These are phyloP conservation scores for Cyberlindnera samutprakarnensis DNA, from an alignment of 805 yeast species.

Conservation along the genomic window DNA sequence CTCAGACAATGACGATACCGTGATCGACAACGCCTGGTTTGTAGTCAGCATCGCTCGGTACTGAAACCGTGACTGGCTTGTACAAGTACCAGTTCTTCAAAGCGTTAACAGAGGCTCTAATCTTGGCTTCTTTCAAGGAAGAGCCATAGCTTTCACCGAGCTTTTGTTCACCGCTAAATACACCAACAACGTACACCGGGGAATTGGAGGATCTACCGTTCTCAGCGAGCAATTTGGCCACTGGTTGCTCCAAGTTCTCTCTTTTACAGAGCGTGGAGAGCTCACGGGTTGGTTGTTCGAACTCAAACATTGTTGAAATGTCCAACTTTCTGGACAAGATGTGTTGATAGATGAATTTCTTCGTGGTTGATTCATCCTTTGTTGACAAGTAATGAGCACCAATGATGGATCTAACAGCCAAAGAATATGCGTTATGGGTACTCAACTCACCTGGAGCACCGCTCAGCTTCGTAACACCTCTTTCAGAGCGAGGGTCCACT, in stretches of 20 bases:
- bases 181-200: conserved; percentile 88
- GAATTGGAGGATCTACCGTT: conserved; percentile 82
- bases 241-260: conserved; percentile 66
- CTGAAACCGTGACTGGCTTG: conserved; percentile 57
- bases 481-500: conserved; percentile 27
- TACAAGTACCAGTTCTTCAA: conserved; percentile 89
- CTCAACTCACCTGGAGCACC: conserved; percentile 21
- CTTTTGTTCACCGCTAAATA: conserved; percentile 73
- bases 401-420: conserved; percentile 73
- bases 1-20: conserved; percentile 37
- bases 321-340: conserved; percentile 79
- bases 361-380: conserved; percentile 49
- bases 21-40: conserved; percentile 34
- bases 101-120: conserved; percentile 86
- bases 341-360: conserved; percentile 63
- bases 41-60: conserved; percentile 51
- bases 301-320: conserved; percentile 64
- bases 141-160: conserved; percentile 94
- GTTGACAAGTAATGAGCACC: conserved; percentile 75
- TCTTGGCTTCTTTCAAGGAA: conserved; percentile 83
- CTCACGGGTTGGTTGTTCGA: conserved; percentile 82
- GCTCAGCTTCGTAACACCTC: conserved; percentile 46
- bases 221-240: conserved; percentile 81
- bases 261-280: conserved; percentile 69
- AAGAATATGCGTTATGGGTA: conserved; percentile 36